Base-by-base conservation (phyloP, 1,139 yeast species). In the Pichia sorboxylosa region DNA sequence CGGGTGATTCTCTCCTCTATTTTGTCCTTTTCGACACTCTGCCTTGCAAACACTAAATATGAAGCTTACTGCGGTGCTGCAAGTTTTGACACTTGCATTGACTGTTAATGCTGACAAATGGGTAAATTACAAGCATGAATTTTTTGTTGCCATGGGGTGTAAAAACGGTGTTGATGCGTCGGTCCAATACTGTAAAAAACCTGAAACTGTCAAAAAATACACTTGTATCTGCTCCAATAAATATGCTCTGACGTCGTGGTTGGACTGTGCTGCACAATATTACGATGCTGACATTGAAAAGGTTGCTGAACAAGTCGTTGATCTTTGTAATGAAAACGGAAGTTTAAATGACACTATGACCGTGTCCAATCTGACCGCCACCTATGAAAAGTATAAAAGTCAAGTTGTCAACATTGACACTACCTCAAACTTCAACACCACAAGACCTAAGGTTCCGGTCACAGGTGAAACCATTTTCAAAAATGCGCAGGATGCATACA, bases 401-500 rank as follows among this genome's bases (percentile, higher is more conserved):
- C 7, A 3, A n/a, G 28, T 37, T 17, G 34, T 33, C 10, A 24
- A 28, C 15, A 21, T 70, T 26, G 27, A 30, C n/a, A 29, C 23
- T n/a, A 17, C 17, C 14, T 16, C 17, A 13, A 11, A n/a, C 17
- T 31, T 28, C n/a, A 36, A 36, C 15, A 24, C 16, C 16, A 32
- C 35, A 6, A 13, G 18, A 6, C 32, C 33, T 14, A 18, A 26
- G 4, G 9, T 8, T 9, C 29, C 30, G 26, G 24, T 32, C n/a
- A 39, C 37, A 24, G 46, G 49, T 17, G 31, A 40, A 2, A 38
- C 39, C 8, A 26, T 49, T 4, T 18, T 32, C 17, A 47, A 51
- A 33, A 17, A 44, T 3, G 67, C 55, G 46, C 36, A 36, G 1
- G 57, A 55, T 25, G 66, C 61, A 18, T 61, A 56, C 43, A 43